Conservation (phyloP, 1,284 basidiomycete genomes). For the Rhodotorula sp. region DNA sequence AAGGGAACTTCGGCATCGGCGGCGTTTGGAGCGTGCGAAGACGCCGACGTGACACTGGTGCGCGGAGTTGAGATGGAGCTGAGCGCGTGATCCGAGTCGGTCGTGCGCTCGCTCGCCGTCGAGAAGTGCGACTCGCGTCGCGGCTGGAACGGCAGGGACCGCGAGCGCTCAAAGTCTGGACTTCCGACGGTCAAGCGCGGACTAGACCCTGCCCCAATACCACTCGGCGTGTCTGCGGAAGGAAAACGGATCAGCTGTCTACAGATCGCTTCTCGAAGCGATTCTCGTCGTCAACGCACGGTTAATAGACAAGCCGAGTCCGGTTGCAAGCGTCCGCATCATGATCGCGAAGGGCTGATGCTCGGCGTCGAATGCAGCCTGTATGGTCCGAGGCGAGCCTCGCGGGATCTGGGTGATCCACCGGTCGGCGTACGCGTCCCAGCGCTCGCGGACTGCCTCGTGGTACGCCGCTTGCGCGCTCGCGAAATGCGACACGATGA, state of each 20-base stretch:
- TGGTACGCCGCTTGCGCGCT: slow-evolving; percentile 47
- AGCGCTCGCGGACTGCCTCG: slow-evolving; percentile 37
- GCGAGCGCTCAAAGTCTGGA: too few species aligned
- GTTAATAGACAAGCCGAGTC: slow-evolving; percentile 19
- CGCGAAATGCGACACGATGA: slow-evolving; percentile 47
- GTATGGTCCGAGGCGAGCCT: slow-evolving; percentile 11
- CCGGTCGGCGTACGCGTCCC: slow-evolving; percentile 31
- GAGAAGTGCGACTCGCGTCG: slow-evolving; percentile 25
- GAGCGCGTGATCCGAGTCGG: slow-evolving; percentile 4
- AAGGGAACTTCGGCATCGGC: too few species aligned
- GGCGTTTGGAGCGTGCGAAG: slow-evolving; percentile 6
- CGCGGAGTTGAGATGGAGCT: slow-evolving; percentile 25
- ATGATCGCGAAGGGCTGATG: slow-evolving; percentile 34
- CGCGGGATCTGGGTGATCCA: slow-evolving; percentile 19
- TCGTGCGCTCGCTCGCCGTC: slow-evolving; percentile 12
- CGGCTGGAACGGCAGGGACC: too few species aligned
- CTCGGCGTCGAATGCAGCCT: slow-evolving; percentile 11
- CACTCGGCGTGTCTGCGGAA: too few species aligned
- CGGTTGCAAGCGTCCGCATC: slow-evolving; percentile 36
- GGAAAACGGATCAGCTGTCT: too few species aligned
- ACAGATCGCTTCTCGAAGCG: too few species aligned
- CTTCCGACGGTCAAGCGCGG: too few species aligned
- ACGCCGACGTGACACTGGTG: slow-evolving; percentile 32
- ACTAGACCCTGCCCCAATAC: too few species aligned
- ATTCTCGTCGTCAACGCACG: neutral